A percentile compares a stretch with the other conserved stretches of the same genome.
Conservation (phyloP, 2,329 filamentous ascomycete species). For the Herpotrichia juniperi region DNA sequence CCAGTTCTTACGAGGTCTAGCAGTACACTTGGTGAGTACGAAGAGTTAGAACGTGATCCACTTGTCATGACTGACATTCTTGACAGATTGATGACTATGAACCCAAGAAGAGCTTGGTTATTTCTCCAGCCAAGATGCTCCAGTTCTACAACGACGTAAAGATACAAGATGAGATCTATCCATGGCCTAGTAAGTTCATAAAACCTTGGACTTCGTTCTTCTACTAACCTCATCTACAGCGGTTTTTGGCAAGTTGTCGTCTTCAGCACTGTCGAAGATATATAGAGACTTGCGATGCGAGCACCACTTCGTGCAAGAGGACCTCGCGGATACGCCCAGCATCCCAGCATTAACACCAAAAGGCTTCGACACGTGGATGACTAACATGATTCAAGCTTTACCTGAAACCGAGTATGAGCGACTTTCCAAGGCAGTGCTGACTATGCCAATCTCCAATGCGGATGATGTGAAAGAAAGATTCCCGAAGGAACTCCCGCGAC, state of each 20-base stretch:
- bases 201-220: not conserved
- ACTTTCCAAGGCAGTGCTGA: slow-evolving; percentile 69
- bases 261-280: slow-evolving; percentile 50
- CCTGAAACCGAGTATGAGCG: slow-evolving; percentile 77
- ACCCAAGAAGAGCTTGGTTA: slow-evolving; percentile 70
- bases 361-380: slow-evolving; percentile 68
- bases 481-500: slow-evolving; percentile 77
- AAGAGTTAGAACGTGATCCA: not conserved
- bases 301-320: slow-evolving; percentile 56
- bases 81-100: slow-evolving; percentile 70
- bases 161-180: slow-evolving; percentile 69
- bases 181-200: slow-evolving; percentile 66
- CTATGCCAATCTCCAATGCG: slow-evolving; percentile 73
- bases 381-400: slow-evolving; percentile 73
- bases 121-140: slow-evolving; percentile 77
- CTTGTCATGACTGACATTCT: slow-evolving; percentile 12
- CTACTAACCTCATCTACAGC: slow-evolving; percentile 22
- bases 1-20: slow-evolving; percentile 75
- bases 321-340: slow-evolving; percentile 47
- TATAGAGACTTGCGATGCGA: slow-evolving; percentile 56
- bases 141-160: slow-evolving; percentile 73
- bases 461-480: slow-evolving; percentile 72
- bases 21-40: slow-evolving; percentile 70
- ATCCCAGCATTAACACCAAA: slow-evolving; percentile 54
- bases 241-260: slow-evolving; percentile 52